phyloP scores from a whole-genome alignment of 2,329 filamentous ascomycete genomes.

The Fusarium udum region DNA sequence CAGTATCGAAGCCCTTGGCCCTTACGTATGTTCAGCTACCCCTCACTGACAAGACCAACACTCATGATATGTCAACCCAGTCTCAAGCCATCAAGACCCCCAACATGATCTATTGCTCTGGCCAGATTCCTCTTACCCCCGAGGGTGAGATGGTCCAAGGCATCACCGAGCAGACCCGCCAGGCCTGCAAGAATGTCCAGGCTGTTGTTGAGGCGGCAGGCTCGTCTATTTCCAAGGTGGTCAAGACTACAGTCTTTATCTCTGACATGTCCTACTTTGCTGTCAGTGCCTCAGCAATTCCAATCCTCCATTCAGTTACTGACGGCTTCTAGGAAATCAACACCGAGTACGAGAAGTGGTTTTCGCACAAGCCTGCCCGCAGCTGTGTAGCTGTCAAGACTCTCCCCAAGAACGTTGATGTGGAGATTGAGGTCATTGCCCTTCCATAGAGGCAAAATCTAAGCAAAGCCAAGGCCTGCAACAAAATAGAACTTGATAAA shows the following conservation, averaged over 20 bases:
- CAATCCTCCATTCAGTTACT: background rate
- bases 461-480: background rate
- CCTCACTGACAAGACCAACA: conserved; percentile 9
- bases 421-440: conserved; percentile 92
- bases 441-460: conserved; percentile 58
- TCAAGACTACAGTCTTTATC: conserved; percentile 93
- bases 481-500: background rate
- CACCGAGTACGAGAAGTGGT: conserved; percentile 83
- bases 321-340: conserved; percentile 73
- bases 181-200: conserved; percentile 79
- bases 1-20: conserved; percentile 62
- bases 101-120: conserved; percentile 72
- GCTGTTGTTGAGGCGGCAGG: conserved; percentile 86
- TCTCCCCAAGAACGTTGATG: conserved; percentile 83
- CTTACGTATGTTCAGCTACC: conserved; percentile 63
- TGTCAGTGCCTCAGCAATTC: conserved; percentile 48
- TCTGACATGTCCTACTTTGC: conserved; percentile 91
- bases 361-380: conserved; percentile 83
- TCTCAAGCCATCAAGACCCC: conserved; percentile 74
- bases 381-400: conserved; percentile 92
- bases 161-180: conserved; percentile 70
- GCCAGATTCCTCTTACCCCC: conserved; percentile 75
- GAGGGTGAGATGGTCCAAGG: conserved; percentile 66
- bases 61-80: conserved; percentile 49
- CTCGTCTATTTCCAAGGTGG: conserved; percentile 79